Evolutionary conservation across 768 basidiomycete genomes (phyloP).

Genomic region (Psilocybe subaeruginosa): DNA sequence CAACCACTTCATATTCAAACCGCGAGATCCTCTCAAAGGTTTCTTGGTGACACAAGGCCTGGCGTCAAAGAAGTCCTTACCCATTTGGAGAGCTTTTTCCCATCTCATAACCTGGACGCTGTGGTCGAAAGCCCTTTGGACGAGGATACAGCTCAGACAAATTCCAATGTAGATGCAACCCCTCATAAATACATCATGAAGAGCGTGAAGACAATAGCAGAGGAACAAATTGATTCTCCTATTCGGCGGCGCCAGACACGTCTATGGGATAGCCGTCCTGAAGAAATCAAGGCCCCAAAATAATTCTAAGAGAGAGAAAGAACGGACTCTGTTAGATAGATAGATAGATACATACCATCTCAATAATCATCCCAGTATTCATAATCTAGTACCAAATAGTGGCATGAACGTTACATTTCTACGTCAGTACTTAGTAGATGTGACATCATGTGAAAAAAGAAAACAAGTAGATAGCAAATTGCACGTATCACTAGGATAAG

Average conservation of each 20-base stretch:
- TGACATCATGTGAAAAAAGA: slow-evolving; percentile 11
- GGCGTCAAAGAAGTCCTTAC: slow-evolving; percentile 79
- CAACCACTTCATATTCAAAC: not conserved
- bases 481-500: slow-evolving; percentile 5
- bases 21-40: not conserved
- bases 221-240: slow-evolving; percentile 63
- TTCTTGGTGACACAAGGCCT: slow-evolving; percentile 55
- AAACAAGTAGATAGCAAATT: slow-evolving; percentile 6
- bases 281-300: slow-evolving; percentile 37
- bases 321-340: not conserved
- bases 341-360: not conserved
- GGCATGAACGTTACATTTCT: slow-evolving; percentile 1
- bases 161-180: not conserved
- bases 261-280: slow-evolving; percentile 45
- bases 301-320: not conserved
- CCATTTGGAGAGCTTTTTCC: slow-evolving; percentile 84
- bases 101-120: slow-evolving; percentile 85
- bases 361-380: not conserved
- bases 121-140: slow-evolving; percentile 39
- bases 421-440: slow-evolving; percentile 3
- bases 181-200: slow-evolving; percentile 51
- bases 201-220: slow-evolving; percentile 84
- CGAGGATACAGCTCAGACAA: slow-evolving; percentile 14
- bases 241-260: slow-evolving; percentile 36
- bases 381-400: slow-evolving; percentile 1